A percentile compares a stretch with the other conserved stretches of the same genome.
Conservation (phyloP, 1,139 yeast genomes). For the Arxiozyma telluris region DNA sequence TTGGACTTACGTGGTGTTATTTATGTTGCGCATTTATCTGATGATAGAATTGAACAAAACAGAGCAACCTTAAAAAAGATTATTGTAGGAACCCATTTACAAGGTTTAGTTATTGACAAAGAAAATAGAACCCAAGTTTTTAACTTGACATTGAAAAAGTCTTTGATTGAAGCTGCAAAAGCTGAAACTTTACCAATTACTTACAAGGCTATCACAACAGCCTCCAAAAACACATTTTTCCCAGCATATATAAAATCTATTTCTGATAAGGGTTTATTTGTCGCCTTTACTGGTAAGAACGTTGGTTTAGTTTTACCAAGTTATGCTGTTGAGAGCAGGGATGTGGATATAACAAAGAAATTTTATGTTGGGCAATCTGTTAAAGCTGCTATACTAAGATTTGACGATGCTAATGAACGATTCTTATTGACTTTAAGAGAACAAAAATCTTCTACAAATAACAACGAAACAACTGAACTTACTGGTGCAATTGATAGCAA, state of each 20-base stretch:
- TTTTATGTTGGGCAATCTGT: conserved; percentile 61
- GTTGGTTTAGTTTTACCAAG: conserved; percentile 80
- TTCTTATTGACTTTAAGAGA: conserved; percentile 55
- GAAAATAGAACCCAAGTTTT: conserved; percentile 53
- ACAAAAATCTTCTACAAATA: conserved; percentile 10
- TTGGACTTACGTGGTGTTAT: conserved; percentile 59
- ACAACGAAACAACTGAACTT: conserved; percentile 13
- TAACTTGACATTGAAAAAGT: conserved; percentile 54
- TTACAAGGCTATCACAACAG: conserved; percentile 48
- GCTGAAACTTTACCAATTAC: conserved; percentile 45
- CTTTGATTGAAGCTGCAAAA: conserved; percentile 59
- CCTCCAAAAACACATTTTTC: conserved; percentile 37
- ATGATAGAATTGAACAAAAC: conserved; percentile 65
- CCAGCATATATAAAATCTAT: conserved; percentile 74
- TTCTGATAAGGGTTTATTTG: conserved; percentile 71
- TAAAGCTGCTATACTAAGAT: conserved; percentile 51
- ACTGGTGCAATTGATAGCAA: conserved; percentile 55
- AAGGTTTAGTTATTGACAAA: conserved; percentile 59
- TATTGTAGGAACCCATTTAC: conserved; percentile 50
- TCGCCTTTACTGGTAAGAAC: conserved; percentile 69
- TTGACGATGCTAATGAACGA: conserved; percentile 60
- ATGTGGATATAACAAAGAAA: conserved; percentile 47
- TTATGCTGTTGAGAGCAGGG: conserved; percentile 51
- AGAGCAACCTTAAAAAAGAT: conserved; percentile 52
- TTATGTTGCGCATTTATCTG: conserved; percentile 66